A percentile compares a stretch with the other conserved stretches of the same genome.
Conservation (phyloP, 2,329 filamentous ascomycete species). For the Beauveria rudraprayagi region DNA sequence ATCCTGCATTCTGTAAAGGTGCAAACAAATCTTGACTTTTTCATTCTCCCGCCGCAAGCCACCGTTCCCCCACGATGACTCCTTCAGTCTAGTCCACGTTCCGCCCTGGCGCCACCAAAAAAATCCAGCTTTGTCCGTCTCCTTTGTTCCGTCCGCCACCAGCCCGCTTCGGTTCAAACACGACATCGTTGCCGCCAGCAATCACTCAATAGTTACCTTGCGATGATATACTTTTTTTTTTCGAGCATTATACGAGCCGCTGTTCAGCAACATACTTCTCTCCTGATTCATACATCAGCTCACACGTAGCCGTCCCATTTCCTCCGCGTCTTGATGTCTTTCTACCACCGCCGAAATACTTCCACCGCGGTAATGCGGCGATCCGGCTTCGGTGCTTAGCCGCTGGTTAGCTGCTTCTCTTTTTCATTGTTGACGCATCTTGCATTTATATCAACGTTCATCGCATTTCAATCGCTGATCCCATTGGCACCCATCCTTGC, state of each 20-base stretch:
- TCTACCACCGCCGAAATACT: background rate
- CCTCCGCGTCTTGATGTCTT: background rate
- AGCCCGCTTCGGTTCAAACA: background rate
- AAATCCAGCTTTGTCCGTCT: background rate
- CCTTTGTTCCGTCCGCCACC: slow-evolving; percentile 1
- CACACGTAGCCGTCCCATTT: background rate
- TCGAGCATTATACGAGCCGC: background rate
- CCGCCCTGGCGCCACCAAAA: background rate
- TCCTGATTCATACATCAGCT: background rate
- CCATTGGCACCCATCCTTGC: background rate
- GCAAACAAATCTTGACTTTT: background rate
- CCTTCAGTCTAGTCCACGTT: background rate
- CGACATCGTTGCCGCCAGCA: background rate
- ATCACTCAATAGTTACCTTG: no score
- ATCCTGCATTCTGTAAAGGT: background rate
- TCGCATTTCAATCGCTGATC: background rate
- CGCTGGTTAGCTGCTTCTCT: background rate
- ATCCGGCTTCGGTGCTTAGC: background rate
- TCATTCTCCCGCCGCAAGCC: background rate
- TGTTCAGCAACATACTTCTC: background rate
- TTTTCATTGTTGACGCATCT: background rate
- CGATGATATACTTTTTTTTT: background rate
- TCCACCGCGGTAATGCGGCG: background rate
- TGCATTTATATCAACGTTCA: background rate
- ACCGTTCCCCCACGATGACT: background rate